These are phyloP conservation scores for Diplocarpon mali DNA, from an alignment of 2,329 filamentous ascomycete species.

Conservation along the genomic window DNA sequence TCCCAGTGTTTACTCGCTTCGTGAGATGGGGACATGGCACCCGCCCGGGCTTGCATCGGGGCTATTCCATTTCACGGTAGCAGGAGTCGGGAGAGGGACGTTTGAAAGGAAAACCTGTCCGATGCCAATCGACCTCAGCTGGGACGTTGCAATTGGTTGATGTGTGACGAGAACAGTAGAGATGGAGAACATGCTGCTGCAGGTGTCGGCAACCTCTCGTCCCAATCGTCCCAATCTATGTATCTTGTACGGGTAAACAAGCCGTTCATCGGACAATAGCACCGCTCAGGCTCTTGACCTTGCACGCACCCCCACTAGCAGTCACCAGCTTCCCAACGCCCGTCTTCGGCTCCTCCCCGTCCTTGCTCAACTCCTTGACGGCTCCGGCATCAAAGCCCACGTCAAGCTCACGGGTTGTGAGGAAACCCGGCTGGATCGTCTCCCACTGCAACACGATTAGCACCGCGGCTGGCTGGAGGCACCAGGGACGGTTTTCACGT, in stretches of 20 bases:
- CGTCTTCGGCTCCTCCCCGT: constrained; percentile 39
- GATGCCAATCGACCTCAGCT: too few species aligned
- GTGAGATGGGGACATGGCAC: too few species aligned
- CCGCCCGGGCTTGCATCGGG: too few species aligned
- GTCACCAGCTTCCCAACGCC: constrained; percentile 59
- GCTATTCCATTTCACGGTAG: too few species aligned
- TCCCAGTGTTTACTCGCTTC: too few species aligned
- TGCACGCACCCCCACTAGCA: constrained; percentile 68
- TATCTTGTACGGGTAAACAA: not conserved
- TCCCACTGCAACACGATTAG: constrained; percentile 51
- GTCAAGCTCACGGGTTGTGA: constrained; percentile 68
- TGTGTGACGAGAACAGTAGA: too few species aligned
- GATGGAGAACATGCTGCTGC: too few species aligned
- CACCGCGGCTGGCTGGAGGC: not conserved
- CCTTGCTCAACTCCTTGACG: constrained; percentile 66
- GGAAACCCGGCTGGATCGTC: constrained; percentile 90
- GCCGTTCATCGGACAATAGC: constrained; percentile 64
- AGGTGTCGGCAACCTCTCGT: too few species aligned
- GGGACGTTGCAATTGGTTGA: too few species aligned
- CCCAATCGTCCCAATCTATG: not conserved
- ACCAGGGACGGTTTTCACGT: not conserved
- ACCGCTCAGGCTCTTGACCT: constrained; percentile 67
- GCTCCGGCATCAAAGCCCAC: constrained; percentile 75
- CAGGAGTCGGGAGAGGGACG: too few species aligned
- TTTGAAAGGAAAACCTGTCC: too few species aligned